Conservation (phyloP, 2,329 filamentous ascomycete species). For the Teratosphaeria destructans region DNA sequence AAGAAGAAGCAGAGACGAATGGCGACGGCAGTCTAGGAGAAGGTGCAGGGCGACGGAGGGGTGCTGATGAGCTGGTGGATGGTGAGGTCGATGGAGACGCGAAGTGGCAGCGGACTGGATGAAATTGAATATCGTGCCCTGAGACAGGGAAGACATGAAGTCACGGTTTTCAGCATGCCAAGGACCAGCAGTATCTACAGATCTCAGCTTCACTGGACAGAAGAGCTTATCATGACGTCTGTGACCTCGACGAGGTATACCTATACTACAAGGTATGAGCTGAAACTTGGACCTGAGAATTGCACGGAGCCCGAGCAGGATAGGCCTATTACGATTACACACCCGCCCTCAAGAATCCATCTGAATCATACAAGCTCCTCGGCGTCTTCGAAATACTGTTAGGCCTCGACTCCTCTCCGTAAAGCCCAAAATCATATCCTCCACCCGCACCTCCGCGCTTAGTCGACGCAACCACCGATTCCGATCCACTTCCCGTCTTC, state of each 20-base stretch:
- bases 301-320: background rate
- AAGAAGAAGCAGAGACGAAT: slow-evolving; percentile 28
- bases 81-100: slow-evolving; percentile 28
- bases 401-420: background rate
- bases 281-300: background rate
- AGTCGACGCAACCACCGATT: background rate
- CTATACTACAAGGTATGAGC: background rate
- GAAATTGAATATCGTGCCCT: slow-evolving; percentile 7
- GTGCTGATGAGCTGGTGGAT: slow-evolving; percentile 35
- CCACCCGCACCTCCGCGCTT: background rate
- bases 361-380: slow-evolving; percentile 37
- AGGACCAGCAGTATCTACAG: too few species aligned
- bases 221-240: background rate
- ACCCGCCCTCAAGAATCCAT: slow-evolving; percentile 24
- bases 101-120: slow-evolving; percentile 45
- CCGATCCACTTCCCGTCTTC: background rate
- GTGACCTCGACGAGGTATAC: background rate
- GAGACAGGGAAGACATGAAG: too few species aligned
- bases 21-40: slow-evolving; percentile 22
- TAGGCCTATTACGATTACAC: slow-evolving; percentile 4
- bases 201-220: background rate
- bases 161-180: too few species aligned
- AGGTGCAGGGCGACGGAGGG: slow-evolving; percentile 23
- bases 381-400: slow-evolving; percentile 23
- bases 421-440: background rate